Evolutionary conservation across 352 stramenopile genomes (phyloP), one percentile per base, ranked within the genome.

Genomic region (Pythium phragmiticola): DNA sequence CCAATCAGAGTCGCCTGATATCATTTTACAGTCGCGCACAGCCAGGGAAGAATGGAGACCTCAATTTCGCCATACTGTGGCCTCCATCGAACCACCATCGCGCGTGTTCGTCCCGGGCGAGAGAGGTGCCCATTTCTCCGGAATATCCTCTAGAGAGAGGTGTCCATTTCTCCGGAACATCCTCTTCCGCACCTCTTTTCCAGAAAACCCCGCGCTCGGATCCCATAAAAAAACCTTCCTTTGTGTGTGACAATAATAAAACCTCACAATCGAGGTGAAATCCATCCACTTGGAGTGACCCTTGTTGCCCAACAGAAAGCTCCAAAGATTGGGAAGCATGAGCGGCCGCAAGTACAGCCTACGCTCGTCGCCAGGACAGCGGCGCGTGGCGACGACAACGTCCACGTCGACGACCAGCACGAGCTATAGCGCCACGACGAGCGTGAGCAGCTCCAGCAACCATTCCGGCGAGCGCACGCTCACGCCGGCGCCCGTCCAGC

Each of bases 401-500:
- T 17, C 53, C 4, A 30, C 62, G 34, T 63, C 55, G 21, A 36
- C 57, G 19, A 28, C 49, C 8, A 64, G 23, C 51, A 60, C 47
- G n/a, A 60, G 46, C 54, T 59, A 45, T 33, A 60, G 39, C 39
- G 43, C 61, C 43, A 68, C 61, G 16, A 62, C 61, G 11, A 65
- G 49, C n/a, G 49, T 42, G 56, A 61, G 56, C 33, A 57, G 56
- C 33, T 58, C 47, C 23, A 67, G 49, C 43, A 67, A 13, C 53
- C 58, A 52, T 28, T n/a, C 28, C 11, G 57, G 63, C 23, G 57
- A 66, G 19, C 64, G 60, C 0, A 71, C 74, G 13, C 69, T 68
- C 33, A 89, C 82, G 23, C 78, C 82, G 12, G 72, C 79, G 36
- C 76, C 78, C 0, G 77, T 91, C 50, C 82, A 88, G 47, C 75